Conservation (phyloP, 2,329 filamentous ascomycete genomes). For the Blumeria hordei region DNA sequence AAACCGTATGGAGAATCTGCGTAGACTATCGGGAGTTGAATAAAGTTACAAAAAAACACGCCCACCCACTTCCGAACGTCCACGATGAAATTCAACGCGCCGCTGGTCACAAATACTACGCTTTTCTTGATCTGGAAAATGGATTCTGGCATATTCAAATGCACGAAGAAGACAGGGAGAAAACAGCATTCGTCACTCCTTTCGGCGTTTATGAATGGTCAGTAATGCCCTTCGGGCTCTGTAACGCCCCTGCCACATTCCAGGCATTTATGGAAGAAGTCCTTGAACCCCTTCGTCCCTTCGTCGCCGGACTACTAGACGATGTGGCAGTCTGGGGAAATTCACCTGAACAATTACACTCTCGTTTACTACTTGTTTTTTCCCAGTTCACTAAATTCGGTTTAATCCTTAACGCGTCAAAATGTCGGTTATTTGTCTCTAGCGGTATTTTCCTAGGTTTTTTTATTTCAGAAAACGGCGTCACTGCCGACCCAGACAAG, state of each 20-base stretch:
- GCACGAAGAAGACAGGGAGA: background rate
- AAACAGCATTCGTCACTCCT: background rate
- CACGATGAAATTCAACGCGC: background rate
- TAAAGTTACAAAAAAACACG: background rate
- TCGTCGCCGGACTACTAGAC: background rate
- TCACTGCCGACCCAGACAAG: background rate
- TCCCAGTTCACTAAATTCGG: background rate
- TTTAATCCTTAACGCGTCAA: background rate
- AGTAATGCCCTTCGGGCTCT: background rate
- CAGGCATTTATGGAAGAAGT: background rate
- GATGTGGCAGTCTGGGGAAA: background rate
- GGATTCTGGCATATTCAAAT: background rate
- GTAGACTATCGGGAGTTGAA: background rate
- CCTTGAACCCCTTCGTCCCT: background rate
- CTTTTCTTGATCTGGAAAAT: background rate
- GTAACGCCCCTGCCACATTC: background rate
- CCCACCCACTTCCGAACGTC: background rate
- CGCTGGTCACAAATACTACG: background rate
- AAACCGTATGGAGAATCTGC: background rate
- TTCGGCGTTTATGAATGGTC: background rate
- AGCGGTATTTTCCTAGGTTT: background rate
- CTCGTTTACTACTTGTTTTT: background rate
- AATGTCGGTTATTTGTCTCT: background rate
- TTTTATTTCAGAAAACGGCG: background rate
- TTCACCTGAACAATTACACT: background rate